phyloP scores from a whole-genome alignment of 2,329 filamentous ascomycete species.

The Torrubiella hemipterigena region DNA sequence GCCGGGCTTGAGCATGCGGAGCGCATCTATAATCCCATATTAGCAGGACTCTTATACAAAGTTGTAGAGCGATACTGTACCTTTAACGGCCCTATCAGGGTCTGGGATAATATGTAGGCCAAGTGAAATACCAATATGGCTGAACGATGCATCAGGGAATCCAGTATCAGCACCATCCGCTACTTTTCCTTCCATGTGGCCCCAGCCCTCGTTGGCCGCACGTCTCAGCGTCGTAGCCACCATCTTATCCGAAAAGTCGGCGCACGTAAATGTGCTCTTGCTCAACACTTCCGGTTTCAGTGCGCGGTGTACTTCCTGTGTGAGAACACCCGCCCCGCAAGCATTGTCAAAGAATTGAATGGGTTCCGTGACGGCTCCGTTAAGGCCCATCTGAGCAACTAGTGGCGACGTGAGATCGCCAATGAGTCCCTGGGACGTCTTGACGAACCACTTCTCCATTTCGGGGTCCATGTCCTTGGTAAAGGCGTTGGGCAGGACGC shows the following conservation, averaged over 20 bases:
- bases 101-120: conserved; percentile 33
- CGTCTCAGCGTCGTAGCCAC: conserved; percentile 27
- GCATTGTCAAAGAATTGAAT: conserved; percentile 37
- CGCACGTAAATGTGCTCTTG: conserved; percentile 34
- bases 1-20: conserved; percentile 24
- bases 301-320: conserved; percentile 27
- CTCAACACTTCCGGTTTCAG: conserved; percentile 24
- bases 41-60: too few relatives aligned
- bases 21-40: conserved; percentile 18
- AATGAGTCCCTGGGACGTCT: too few relatives aligned
- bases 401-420: too few relatives aligned
- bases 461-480: too few relatives aligned
- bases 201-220: conserved; percentile 29
- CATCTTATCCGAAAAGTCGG: conserved; percentile 31
- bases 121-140: conserved; percentile 33
- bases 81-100: conserved; percentile 18
- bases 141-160: conserved; percentile 25
- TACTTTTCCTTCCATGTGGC: conserved; percentile 27
- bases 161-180: conserved; percentile 35
- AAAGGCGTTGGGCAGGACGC: too few relatives aligned
- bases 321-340: conserved; percentile 39
- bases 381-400: too few relatives aligned
- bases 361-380: conserved; percentile 15
- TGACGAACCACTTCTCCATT: too few relatives aligned
- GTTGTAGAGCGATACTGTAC: conserved; percentile 7